Evolutionary conservation across 164 flowering plant genomes (phyloP).

Genomic region (Protea cynaroides): DNA sequence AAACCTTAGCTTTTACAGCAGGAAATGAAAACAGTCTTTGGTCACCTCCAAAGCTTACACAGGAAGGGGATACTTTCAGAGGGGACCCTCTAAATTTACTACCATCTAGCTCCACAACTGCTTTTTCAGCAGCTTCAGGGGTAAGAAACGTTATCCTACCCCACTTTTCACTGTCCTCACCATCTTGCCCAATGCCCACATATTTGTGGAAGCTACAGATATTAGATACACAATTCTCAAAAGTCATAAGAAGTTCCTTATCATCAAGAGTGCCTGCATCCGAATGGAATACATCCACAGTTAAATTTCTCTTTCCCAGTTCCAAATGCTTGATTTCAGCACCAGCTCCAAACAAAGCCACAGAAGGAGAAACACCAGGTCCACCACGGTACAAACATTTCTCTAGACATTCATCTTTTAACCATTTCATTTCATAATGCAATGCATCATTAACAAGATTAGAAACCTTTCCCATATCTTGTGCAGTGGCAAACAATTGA

Average conservation of each 20-base stretch:
- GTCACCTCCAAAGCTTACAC: conserved; percentile 36
- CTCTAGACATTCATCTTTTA: conserved; percentile 77
- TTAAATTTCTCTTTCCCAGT: conserved; percentile 60
- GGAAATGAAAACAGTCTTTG: conserved; percentile 46
- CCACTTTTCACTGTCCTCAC: conserved; percentile 54
- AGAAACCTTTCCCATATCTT: conserved; percentile 41
- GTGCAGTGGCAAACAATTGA: conserved; percentile 46
- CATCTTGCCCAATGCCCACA: conserved; percentile 32
- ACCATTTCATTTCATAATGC: conserved; percentile 50
- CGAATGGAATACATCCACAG: conserved; percentile 52
- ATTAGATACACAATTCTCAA: conserved; percentile 55
- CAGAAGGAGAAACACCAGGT: conserved; percentile 40
- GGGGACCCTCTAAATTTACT: conserved; percentile 39
- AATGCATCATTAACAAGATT: conserved; percentile 39
- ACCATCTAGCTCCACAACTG: conserved; percentile 33
- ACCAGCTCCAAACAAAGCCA: conserved; percentile 91
- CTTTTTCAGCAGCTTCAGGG: conserved; percentile 73
- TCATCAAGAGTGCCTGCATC: conserved; percentile 42
- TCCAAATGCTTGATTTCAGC: conserved; percentile 88
- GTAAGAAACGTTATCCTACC: conserved; percentile 73
- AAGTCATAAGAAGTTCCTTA: conserved; percentile 56
- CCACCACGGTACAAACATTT: conserved; percentile 61
- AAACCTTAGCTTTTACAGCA: conserved; percentile 67
- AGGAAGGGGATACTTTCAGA: conserved; percentile 48
- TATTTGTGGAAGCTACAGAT: conserved; percentile 54